Evolutionary conservation across 495 filamentous ascomycete species (phyloP), one percentile per base, ranked within the genome.

Genomic region (Xylaria grammica): DNA sequence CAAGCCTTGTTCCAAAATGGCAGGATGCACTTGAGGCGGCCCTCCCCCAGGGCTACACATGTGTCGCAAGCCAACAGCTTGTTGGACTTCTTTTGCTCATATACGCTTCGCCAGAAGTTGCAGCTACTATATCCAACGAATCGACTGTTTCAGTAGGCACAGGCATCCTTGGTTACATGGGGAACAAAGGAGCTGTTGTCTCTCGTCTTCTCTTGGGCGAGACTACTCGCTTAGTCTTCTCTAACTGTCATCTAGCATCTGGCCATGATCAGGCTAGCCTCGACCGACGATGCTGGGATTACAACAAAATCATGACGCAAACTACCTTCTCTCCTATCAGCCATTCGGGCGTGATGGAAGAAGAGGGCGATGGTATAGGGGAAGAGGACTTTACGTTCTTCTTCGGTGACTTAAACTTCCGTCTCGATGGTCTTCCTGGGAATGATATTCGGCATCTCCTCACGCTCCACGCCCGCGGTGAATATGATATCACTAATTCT

Each of bases 341-440:
- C 45, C 78, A 87, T 56, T 81, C 83, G 3, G 82, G 85, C 10
- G 81, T 87, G 10, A 80, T 76, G 9, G 80, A 84, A 32, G 81
- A 82, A 36, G 74, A 75, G 1, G 78, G 78, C 11, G 92, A 96
- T 65, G 79, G 77, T n/a, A 89, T 99, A 64, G 93, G 92, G 1
- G 89, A 93, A 50, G 93, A 94, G 65, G 95, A 98, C 72, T 94
- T 97, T 76, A 85, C 89, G 1, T 97, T 98, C 68, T 97, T 94
- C 92, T 93, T 96, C 73, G 96, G 96, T 22, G 96, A 99, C 75
- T 82, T 99, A 9, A 99, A 99, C 75, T 99, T 97, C 70, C 85
- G 96, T 36, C 81, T 99, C 0, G 93, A 97, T 48, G 90, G 88
- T 50, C 86, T 98, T 5, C 90, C 95, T 0, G 93, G 91, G 0